phyloP scores from a whole-genome alignment of 148 eudicot genomes.

The Spergularia bocconei region DNA sequence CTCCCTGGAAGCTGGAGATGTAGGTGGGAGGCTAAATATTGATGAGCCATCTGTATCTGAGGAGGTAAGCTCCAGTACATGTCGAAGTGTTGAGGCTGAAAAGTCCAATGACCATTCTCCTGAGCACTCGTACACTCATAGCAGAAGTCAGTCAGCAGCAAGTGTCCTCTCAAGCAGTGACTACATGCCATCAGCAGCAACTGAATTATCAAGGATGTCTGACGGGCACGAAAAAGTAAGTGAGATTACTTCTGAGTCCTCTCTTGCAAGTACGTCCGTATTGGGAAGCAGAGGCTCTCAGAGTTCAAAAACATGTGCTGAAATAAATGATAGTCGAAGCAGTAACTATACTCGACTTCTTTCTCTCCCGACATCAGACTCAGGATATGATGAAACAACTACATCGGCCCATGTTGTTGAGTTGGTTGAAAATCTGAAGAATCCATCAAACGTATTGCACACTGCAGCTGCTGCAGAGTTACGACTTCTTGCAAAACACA shows the following conservation, averaged over 20 bases:
- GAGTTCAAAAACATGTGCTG: constrained; percentile 48
- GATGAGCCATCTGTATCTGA: constrained; percentile 31
- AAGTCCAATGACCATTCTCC: constrained; percentile 48
- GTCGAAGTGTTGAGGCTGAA: constrained; percentile 27
- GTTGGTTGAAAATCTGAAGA: constrained; percentile 50
- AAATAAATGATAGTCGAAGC: constrained; percentile 35
- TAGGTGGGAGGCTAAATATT: constrained; percentile 36
- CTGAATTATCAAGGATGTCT: constrained; percentile 42
- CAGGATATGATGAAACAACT: constrained; percentile 47
- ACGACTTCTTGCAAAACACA: constrained; percentile 72
- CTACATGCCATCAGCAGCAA: constrained; percentile 41
- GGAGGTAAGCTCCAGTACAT: constrained; percentile 35
- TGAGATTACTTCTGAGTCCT: constrained; percentile 42
- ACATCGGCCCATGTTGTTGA: constrained; percentile 53
- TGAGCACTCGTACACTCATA: constrained; percentile 67
- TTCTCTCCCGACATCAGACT: constrained; percentile 41
- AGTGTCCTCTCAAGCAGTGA: constrained; percentile 68
- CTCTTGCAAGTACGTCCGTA: constrained; percentile 30
- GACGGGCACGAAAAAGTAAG: constrained; percentile 42
- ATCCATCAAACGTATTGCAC: constrained; percentile 47
- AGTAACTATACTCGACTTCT: constrained; percentile 36
- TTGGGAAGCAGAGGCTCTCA: constrained; percentile 42
- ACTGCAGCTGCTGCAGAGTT: constrained; percentile 61
- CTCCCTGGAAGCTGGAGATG: constrained; percentile 45
- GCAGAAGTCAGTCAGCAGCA: constrained; percentile 74